phyloP scores from a whole-genome alignment of 108 stramenopile genomes.

The Aurantiochytrium sp. region DNA sequence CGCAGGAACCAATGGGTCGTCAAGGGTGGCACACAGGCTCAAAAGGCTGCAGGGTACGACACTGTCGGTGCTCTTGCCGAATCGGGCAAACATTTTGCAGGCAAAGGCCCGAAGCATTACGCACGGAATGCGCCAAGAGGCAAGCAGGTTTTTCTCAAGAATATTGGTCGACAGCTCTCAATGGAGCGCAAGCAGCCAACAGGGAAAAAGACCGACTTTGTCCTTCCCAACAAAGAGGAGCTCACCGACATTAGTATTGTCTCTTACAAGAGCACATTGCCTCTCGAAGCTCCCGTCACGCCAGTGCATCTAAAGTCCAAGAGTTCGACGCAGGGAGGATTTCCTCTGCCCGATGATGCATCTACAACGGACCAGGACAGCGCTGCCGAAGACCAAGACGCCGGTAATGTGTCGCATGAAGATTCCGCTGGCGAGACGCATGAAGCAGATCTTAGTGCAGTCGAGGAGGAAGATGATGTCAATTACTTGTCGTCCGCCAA shows the following conservation, averaged over 20 bases:
- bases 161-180: not conserved
- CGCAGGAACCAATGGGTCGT: not conserved
- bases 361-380: not conserved
- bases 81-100: not conserved
- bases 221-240: not conserved
- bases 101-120: not conserved
- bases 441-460: not conserved
- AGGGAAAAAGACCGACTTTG: not conserved
- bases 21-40: not conserved
- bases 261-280: not conserved
- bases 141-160: not conserved
- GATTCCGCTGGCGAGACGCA: not conserved
- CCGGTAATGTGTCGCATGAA: not conserved
- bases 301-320: not conserved
- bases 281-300: not conserved
- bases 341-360: no score
- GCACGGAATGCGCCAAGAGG: not conserved
- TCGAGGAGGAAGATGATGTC: not conserved
- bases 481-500: not conserved
- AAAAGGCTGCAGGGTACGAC: not conserved
- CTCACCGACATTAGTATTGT: not conserved
- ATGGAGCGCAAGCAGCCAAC: not conserved
- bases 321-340: not conserved
- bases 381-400: not conserved
- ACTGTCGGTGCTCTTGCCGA: not conserved